Percentiles rank a stretch among this genome's conserved stretches.
These are phyloP conservation scores for Myxozyma neotropica DNA, from an alignment of 805 yeast genomes.

Conservation along the genomic window DNA sequence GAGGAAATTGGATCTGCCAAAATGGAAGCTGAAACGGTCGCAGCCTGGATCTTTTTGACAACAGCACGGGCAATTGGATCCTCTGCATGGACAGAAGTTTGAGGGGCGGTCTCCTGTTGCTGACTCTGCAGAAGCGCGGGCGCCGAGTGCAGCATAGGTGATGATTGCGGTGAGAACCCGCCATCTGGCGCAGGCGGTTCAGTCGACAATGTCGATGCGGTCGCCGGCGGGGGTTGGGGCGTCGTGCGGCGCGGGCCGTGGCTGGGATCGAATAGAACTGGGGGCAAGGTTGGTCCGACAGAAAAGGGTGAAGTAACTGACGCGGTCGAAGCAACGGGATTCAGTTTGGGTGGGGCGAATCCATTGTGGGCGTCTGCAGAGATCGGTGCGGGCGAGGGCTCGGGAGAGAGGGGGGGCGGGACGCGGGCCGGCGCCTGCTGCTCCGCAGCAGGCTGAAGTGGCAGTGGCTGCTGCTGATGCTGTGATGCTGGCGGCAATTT, in stretches of 20 bases:
- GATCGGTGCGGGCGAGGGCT: neutral
- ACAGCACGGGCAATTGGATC: conserved; percentile 44
- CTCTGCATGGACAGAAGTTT: conserved; percentile 40
- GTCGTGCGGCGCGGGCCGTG: conserved; percentile 19
- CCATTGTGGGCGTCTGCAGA: neutral
- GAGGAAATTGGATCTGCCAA: conserved; percentile 17
- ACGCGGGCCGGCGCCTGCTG: no score
- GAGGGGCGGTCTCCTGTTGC: neutral
- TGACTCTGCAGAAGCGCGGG: no score
- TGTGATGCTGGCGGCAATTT: neutral
- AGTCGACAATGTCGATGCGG: neutral
- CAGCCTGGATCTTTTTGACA: conserved; percentile 26
- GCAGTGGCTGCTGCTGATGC: neutral
- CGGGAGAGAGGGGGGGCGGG: neutral
- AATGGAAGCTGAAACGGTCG: conserved; percentile 30
- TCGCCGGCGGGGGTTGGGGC: conserved; percentile 5
- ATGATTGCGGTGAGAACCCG: neutral
- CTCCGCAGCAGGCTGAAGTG: conserved; percentile 27
- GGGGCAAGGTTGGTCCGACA: conserved; percentile 37
- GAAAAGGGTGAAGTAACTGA: conserved; percentile 28
- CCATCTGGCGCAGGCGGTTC: neutral
- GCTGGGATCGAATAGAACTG: conserved; percentile 38
- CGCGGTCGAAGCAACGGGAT: neutral
- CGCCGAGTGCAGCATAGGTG: conserved; percentile 9
- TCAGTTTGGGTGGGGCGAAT: neutral